Conservation (phyloP, 495 filamentous ascomycete genomes). For the Articulospora tetracladia region DNA sequence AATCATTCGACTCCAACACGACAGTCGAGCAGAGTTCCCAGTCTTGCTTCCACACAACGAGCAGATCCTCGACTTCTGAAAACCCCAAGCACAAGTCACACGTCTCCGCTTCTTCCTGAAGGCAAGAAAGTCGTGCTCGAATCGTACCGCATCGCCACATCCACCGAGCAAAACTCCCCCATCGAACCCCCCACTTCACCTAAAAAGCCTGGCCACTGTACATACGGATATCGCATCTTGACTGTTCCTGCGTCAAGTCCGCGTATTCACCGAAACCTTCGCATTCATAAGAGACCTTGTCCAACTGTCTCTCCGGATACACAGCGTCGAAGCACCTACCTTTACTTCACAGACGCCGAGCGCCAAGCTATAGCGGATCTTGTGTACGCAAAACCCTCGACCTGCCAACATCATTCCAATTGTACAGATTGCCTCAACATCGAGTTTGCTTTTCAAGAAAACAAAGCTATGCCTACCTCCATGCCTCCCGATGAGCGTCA, state of each 20-base stretch:
- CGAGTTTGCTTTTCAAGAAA: slow-evolving; percentile 13
- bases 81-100: not conserved
- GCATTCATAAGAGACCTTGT: not conserved
- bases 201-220: not conserved
- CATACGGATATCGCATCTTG: slow-evolving; percentile 11
- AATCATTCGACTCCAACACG: not conserved
- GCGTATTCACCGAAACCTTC: not conserved
- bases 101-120: not conserved
- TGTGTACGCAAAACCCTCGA: not conserved
- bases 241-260: slow-evolving; percentile 1
- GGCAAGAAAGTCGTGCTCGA: not conserved
- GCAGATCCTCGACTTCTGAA: not conserved
- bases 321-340: not conserved
- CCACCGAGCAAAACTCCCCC: not conserved
- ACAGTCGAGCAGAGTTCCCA: not conserved
- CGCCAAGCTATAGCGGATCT: slow-evolving; percentile 10
- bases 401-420: slow-evolving; percentile 3
- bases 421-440: slow-evolving; percentile 16
- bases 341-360: slow-evolving; percentile 13
- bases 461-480: slow-evolving; percentile 15
- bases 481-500: slow-evolving; percentile 25
- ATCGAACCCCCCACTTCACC: not conserved
- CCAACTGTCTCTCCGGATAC: not conserved
- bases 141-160: not conserved
- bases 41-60: not conserved